A percentile compares a stretch with the other conserved stretches of the same genome.
phyloP scores from a whole-genome alignment of 2,329 filamentous ascomycete genomes.

The Alternaria conjuncta region DNA sequence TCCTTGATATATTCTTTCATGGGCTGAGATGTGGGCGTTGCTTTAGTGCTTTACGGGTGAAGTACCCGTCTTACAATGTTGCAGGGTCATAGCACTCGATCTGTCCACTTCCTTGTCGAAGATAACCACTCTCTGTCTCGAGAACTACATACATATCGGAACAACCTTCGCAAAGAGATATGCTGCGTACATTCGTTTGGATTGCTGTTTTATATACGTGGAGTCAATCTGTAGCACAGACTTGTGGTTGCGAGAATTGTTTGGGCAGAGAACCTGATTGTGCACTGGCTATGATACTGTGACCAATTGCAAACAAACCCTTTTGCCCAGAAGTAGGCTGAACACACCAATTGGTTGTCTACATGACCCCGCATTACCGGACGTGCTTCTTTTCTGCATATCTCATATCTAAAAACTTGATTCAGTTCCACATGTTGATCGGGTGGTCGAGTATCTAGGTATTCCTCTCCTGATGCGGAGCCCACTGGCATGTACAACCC shows the following conservation, averaged over 20 bases:
- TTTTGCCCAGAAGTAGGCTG: too few relatives aligned
- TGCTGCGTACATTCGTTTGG: background rate
- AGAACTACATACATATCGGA: too few relatives aligned
- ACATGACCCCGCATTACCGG: background rate
- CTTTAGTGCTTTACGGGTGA: background rate
- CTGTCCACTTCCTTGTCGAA: background rate
- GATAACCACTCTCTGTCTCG: background rate
- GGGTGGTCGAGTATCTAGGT: background rate
- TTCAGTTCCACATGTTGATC: background rate
- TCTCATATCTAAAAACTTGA: background rate
- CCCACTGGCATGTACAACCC: background rate
- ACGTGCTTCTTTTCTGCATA: background rate
- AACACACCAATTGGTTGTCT: background rate
- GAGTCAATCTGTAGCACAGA: background rate
- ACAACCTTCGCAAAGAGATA: too few relatives aligned
- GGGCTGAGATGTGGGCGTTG: background rate
- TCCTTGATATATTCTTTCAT: background rate
- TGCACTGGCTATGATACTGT: background rate
- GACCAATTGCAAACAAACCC: background rate
- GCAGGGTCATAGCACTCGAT: background rate
- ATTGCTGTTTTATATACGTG: background rate
- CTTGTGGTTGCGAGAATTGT: background rate
- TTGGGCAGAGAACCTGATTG: background rate
- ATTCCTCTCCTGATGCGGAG: background rate
- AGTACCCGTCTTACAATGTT: background rate